Base-by-base conservation (phyloP, 352 stramenopile species). In the Pythium apleroticum region DNA sequence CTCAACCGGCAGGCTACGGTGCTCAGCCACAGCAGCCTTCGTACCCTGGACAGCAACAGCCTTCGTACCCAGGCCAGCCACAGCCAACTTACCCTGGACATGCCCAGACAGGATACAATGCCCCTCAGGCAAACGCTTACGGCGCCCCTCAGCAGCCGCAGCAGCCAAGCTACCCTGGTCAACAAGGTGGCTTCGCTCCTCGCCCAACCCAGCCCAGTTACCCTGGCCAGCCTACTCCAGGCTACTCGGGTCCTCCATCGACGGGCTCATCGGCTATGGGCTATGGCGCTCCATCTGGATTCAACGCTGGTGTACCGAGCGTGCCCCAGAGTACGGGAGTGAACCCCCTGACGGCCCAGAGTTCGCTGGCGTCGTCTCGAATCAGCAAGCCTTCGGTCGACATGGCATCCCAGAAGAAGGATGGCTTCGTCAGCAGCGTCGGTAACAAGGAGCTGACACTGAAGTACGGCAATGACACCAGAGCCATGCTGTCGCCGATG, bases 401-500 rank as follows among this genome's bases (percentile, higher is more conserved):
- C 68, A 92, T 96, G 71, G 80, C 63, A 43, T 80, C 81, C 59
- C 82, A 91, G 49, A 88, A 92, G 67, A 89, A 88, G 62, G 87
- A 96, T 39, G 84, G 87, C 0, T 96, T 96, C 43, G 73, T 93
- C 2, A 96, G 77, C 59, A 93, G 85, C 63, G 87, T 90, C 48
- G 84, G 84, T 56, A 94, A 96, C 81, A 92, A 91, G 75, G 81
- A 93, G 69, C 70, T 94, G 58, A 90, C 85, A 60, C 68, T 81
- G 39, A 96, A 96, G 80, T 96, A 96, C 71, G 85, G 86, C 43
- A 96, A 96, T 74, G 59, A 72, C 41, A 84, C 80, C 48, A 82
- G 69, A 53, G 76, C 82, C 12, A 71, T 81, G 37, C 78, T 90
- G 22, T 95, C 87, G 6, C 87, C 86, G 0, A 63, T 77, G 25